Base-by-base conservation (phyloP, 139 green algal genomes). In the Chlorella sorokiniana region DNA sequence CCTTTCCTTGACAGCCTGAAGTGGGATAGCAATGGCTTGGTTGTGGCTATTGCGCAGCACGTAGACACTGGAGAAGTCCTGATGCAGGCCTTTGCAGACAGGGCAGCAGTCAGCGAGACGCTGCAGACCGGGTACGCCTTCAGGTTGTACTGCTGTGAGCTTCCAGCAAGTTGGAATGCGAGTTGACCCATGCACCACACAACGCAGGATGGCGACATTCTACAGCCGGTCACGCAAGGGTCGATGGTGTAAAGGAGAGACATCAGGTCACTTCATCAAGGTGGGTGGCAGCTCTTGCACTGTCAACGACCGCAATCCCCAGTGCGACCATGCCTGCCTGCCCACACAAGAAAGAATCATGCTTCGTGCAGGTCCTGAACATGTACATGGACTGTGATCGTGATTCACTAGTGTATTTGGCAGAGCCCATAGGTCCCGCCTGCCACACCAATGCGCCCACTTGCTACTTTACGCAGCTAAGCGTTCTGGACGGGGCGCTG, bases 181-280 rank as follows among this genome's bases (percentile, higher is more conserved):
- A 11, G 14, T 11, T 25, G 41, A 29, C 1, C 65, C 20, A 52
- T 25, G 31, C 38, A 10, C 65, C 48, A 22, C 38, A 11, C 33
- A 20, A 23, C 35, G 45, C 81, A 96, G 92, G 71, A 83, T 97
- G 14, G 97, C 95, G 23, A 99, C 97, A 23, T 99, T 99, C 77
- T 99, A 95, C 88, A 96, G 88, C 89, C 90, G 97, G 33, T 98
- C 92, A 2, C 86, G 96, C 14, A 90, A 95, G 61, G 94, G 79
- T 22, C 90, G 95, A 51, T 99, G 97, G 97, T 99, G 96, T 87
- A 99, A 99, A 83, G 97, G 97, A 3, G 97, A 99, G 86, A 99
- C 95, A 0, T 97, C 91, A 3, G 93, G 92, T 4, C 92, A 99
- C 86, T 99, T 94, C 85, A 98, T 99, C 85, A 87, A 96, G 35